Evolutionary conservation across 2,329 filamentous ascomycete species (phyloP).

Genomic region (Pseudocercospora pini-densiflorae): DNA sequence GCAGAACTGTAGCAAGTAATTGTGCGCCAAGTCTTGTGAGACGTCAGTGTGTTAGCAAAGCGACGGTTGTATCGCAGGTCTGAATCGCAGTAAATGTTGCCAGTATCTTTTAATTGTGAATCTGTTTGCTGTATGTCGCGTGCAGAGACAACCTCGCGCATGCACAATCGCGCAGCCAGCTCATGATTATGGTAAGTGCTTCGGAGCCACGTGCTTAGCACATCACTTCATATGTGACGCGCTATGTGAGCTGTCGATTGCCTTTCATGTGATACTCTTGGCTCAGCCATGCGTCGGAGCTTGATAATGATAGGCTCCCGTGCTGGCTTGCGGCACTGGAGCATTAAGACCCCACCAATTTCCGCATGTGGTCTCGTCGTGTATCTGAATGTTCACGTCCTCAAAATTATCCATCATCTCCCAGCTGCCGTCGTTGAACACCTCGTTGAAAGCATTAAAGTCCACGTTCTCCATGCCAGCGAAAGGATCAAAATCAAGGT

Average conservation of each 20-base stretch:
- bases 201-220: background rate
- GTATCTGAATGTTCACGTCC: constrained; percentile 13
- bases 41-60: background rate
- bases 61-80: background rate
- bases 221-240: background rate
- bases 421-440: constrained; percentile 26
- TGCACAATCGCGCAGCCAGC: background rate
- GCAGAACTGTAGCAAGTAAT: background rate
- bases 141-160: background rate
- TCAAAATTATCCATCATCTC: constrained; percentile 18
- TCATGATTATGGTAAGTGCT: background rate
- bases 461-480: constrained; percentile 18
- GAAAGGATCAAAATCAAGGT: constrained; percentile 19
- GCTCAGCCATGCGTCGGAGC: background rate
- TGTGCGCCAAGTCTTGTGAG: background rate
- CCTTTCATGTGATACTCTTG: background rate
- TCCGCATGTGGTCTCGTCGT: background rate
- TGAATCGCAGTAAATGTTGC: background rate
- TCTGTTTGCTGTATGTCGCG: background rate
- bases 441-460: constrained; percentile 26
- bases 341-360: constrained; percentile 11
- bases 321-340: background rate
- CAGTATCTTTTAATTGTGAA: background rate
- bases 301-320: background rate
- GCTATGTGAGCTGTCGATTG: background rate